A percentile compares a stretch with the other conserved stretches of the same genome.
Evolutionary conservation across 768 basidiomycete species (phyloP).

Genomic region (Chlorophyllum brunneum): DNA sequence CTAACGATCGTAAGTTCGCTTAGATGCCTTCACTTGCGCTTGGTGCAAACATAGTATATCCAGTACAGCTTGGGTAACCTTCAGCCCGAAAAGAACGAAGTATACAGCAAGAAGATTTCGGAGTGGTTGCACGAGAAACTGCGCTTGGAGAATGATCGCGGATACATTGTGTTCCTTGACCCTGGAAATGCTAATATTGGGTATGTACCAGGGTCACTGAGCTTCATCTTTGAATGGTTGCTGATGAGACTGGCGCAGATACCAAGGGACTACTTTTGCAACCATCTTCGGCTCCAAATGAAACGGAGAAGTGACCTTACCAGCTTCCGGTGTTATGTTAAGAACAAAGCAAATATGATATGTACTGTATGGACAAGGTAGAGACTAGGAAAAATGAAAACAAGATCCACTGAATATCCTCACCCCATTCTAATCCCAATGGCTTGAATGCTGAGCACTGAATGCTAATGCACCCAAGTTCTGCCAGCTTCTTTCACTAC

Average conservation of each 20-base stretch:
- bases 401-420: too few species aligned
- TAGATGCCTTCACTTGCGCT: not conserved
- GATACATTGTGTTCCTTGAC: conserved; percentile 57
- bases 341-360: too few species aligned
- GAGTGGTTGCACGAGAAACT: conserved; percentile 52
- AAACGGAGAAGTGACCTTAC: too few species aligned
- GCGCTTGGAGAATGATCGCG: conserved; percentile 45
- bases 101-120: conserved; percentile 54
- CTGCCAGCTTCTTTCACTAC: conserved; percentile 8
- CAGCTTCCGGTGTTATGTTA: too few species aligned
- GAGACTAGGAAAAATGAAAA: not conserved
- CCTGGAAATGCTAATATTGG: conserved; percentile 48
- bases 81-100: conserved; percentile 40
- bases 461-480: conserved; percentile 22
- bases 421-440: not conserved
- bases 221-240: not conserved
- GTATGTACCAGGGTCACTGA: conserved; percentile 26
- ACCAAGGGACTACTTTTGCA: conserved; percentile 42
- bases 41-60: not conserved
- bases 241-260: conserved; percentile 20
- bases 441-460: conserved; percentile 26
- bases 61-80: conserved; percentile 60
- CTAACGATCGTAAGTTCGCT: conserved; percentile 47
- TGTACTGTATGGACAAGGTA: too few species aligned
- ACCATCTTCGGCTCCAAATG: conserved; percentile 26